Evolutionary conservation across 2,329 filamentous ascomycete genomes (phyloP).

Genomic region (Blastomyces parvus): DNA sequence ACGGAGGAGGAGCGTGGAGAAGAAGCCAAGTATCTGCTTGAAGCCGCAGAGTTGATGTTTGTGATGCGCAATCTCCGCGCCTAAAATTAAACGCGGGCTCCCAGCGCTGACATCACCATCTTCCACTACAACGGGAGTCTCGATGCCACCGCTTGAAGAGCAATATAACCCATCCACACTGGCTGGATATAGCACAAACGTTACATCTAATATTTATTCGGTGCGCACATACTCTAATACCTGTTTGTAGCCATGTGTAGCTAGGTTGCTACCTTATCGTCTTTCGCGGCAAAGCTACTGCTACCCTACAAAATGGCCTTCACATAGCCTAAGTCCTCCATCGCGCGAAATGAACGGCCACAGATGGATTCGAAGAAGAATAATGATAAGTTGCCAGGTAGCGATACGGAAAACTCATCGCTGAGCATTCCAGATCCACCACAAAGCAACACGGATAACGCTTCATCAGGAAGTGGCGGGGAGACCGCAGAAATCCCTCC

Average conservation of each 20-base stretch:
- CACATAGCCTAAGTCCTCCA: background rate
- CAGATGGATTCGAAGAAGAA: conserved; percentile 10
- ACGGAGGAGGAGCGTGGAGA: conserved; percentile 14
- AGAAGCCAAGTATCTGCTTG: conserved; percentile 6
- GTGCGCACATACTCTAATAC: background rate
- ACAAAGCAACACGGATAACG: background rate
- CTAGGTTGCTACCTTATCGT: background rate
- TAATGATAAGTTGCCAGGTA: background rate
- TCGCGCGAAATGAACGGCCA: conserved; percentile 7
- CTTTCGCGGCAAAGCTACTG: background rate
- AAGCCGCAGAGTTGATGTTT: background rate
- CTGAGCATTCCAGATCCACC: no score
- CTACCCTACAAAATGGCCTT: background rate
- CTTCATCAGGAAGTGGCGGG: conserved; percentile 16
- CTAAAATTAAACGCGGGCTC: background rate
- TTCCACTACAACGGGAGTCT: background rate
- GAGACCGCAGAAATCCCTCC: conserved; percentile 30
- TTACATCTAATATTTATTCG: background rate
- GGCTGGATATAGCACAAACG: background rate
- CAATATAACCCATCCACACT: background rate
- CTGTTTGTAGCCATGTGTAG: background rate
- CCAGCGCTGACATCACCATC: background rate
- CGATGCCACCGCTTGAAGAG: background rate
- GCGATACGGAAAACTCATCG: background rate
- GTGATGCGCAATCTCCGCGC: background rate